phyloP scores from a whole-genome alignment of 768 basidiomycete genomes.

The Guyanaporus albipodus region DNA sequence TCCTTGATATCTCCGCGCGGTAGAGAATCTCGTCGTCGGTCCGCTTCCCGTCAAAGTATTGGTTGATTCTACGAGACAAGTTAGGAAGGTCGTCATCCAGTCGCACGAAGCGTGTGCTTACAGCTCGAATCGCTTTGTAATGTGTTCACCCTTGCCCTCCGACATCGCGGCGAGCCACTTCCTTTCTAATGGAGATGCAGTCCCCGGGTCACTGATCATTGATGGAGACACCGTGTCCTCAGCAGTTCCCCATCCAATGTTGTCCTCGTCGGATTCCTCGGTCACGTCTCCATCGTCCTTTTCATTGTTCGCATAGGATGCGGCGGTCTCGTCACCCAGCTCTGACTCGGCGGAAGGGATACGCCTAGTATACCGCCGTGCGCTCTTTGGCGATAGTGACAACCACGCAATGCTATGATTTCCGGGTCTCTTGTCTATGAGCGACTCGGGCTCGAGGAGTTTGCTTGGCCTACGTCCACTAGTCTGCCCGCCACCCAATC shows the following conservation, averaged over 20 bases:
- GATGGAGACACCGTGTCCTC: conserved; percentile 50
- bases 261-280: conserved; percentile 45
- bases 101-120: conserved; percentile 35
- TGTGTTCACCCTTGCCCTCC: conserved; percentile 66
- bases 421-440: conserved; percentile 11
- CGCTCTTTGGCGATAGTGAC: conserved; percentile 52
- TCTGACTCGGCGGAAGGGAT: conserved; percentile 46
- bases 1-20: conserved; percentile 78
- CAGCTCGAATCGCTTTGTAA: conserved; percentile 76
- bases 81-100: background rate
- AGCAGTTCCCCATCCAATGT: conserved; percentile 46
- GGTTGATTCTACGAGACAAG: conserved; percentile 65
- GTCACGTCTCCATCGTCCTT: conserved; percentile 29
- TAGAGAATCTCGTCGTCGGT: conserved; percentile 94
- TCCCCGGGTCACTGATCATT: conserved; percentile 79
- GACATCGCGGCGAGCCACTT: conserved; percentile 92
- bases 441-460: conserved; percentile 18
- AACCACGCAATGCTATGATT: conserved; percentile 41
- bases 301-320: conserved; percentile 29
- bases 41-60: conserved; percentile 89
- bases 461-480: conserved; percentile 22
- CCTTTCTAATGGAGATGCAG: conserved; percentile 73
- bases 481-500: conserved; percentile 8
- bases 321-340: conserved; percentile 37
- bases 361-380: conserved; percentile 43